phyloP scores from a whole-genome alignment of 78 protist species.

The Diacronema lutheri region DNA sequence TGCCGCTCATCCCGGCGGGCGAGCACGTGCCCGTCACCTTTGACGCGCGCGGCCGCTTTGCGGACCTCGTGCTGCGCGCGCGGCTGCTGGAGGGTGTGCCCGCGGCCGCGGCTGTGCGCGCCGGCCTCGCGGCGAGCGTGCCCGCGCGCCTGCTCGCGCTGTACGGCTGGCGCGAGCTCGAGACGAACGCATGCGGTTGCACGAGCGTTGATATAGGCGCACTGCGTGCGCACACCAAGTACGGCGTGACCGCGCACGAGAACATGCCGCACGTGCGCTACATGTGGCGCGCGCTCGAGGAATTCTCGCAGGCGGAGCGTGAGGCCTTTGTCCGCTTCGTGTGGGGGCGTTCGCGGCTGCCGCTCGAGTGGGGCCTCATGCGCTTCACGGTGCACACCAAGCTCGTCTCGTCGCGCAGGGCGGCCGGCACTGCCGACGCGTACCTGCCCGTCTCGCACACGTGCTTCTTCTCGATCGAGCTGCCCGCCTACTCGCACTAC shows the following conservation, averaged over 20 bases:
- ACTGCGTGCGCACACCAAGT: background rate
- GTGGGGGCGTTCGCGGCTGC: conserved; percentile 44
- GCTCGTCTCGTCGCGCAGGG: background rate
- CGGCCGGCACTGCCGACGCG: too few relatives aligned
- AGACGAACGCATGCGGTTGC: background rate
- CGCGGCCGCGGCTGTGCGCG: background rate
- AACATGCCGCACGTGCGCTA: conserved; percentile 13
- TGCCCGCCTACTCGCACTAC: conserved; percentile 65
- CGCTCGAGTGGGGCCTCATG: background rate
- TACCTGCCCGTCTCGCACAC: conserved; percentile 63
- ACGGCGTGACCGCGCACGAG: background rate
- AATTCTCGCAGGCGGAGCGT: conserved; percentile 21
- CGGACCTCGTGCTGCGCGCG: background rate
- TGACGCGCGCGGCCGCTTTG: background rate
- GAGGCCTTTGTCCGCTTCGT: conserved; percentile 31
- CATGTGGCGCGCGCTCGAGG: background rate
- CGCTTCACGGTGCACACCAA: conserved; percentile 1
- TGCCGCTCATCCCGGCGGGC: background rate
- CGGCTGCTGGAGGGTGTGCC: background rate
- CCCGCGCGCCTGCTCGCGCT: conserved; percentile 31
- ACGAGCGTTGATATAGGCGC: background rate
- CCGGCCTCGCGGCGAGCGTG: conserved; percentile 25
- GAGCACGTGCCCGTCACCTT: background rate
- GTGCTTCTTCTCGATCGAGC: conserved; percentile 77
- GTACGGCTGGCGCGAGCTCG: conserved; percentile 36